Conservation (phyloP, 2,329 filamentous ascomycete genomes). For the Sporothrix variecibatus region DNA sequence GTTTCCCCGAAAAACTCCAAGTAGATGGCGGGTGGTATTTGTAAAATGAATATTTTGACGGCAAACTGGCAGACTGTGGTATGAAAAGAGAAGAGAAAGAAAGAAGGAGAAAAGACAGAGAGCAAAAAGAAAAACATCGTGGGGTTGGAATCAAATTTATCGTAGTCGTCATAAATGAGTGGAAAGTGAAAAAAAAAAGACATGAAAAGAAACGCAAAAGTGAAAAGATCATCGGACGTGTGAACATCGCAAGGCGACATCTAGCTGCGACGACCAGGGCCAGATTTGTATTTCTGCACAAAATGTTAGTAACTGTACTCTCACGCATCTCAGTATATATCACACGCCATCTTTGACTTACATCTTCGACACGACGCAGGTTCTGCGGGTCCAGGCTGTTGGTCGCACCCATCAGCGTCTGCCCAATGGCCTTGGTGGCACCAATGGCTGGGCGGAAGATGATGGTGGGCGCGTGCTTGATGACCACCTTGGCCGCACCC, state of each 20-base stretch:
- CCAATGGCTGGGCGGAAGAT: slow-evolving; percentile 89
- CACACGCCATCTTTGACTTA: slow-evolving; percentile 62
- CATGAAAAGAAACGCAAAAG: neutral
- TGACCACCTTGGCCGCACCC: slow-evolving; percentile 76
- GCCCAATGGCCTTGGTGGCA: slow-evolving; percentile 82
- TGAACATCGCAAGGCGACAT: neutral
- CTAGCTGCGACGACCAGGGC: slow-evolving; percentile 29
- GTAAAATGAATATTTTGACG: neutral
- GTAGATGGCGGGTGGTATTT: neutral
- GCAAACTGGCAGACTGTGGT: neutral
- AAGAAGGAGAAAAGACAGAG: neutral
- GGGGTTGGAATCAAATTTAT: too few species aligned
- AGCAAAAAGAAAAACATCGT: neutral
- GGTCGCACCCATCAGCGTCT: slow-evolving; percentile 87
- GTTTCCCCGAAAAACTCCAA: slow-evolving; percentile 1
- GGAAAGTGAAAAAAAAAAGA: too few species aligned
- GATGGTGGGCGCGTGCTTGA: slow-evolving; percentile 84
- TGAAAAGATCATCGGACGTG: neutral
- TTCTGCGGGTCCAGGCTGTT: slow-evolving; percentile 88
- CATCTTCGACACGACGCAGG: slow-evolving; percentile 80
- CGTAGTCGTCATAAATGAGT: too few species aligned
- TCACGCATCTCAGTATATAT: slow-evolving; percentile 49
- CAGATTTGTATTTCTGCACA: slow-evolving; percentile 34
- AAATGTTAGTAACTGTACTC: neutral
- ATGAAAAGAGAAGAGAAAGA: neutral